Percentiles rank a stretch among this genome's conserved stretches.
Evolutionary conservation across 164 flowering plant species (phyloP).

Genomic region (Dillenia turbinata): DNA sequence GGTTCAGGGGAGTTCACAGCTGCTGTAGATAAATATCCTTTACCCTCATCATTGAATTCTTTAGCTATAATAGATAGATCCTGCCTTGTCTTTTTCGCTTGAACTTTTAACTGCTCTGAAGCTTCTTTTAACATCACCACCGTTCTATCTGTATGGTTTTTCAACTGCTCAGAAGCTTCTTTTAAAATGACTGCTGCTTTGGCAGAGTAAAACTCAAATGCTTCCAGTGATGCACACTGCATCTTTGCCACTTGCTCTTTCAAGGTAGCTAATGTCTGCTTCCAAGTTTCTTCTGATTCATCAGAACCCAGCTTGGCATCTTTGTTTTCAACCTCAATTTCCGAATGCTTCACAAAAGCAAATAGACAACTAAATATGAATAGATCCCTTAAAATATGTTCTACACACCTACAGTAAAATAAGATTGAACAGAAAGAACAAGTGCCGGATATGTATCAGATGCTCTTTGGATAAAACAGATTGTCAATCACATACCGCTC

Average conservation of each 20-base stretch:
- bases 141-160: constrained; percentile 82
- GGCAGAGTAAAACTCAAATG: constrained; percentile 62
- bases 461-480: neutral
- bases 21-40: constrained; percentile 54
- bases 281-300: constrained; percentile 74
- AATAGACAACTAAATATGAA: neutral
- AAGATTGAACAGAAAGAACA: neutral
- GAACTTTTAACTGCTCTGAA: constrained; percentile 60
- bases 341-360: constrained; percentile 43
- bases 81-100: constrained; percentile 69
- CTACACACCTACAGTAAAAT: neutral
- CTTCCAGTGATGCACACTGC: constrained; percentile 76
- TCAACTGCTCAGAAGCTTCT: constrained; percentile 63
- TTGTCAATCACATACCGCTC: neutral
- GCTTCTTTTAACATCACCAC: constrained; percentile 51
- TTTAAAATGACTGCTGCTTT: constrained; percentile 54
- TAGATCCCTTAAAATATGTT: neutral
- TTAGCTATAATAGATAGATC: constrained; percentile 56
- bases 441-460: too few species aligned
- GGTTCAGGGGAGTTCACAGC: constrained; percentile 69
- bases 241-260: constrained; percentile 79
- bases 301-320: constrained; percentile 28
- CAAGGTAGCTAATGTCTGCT: constrained; percentile 54
- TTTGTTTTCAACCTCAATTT: constrained; percentile 53
- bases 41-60: constrained; percentile 62